These are phyloP conservation scores for Ogataea hybrid DNA, from an alignment of 1,139 yeast species.

Conservation along the genomic window DNA sequence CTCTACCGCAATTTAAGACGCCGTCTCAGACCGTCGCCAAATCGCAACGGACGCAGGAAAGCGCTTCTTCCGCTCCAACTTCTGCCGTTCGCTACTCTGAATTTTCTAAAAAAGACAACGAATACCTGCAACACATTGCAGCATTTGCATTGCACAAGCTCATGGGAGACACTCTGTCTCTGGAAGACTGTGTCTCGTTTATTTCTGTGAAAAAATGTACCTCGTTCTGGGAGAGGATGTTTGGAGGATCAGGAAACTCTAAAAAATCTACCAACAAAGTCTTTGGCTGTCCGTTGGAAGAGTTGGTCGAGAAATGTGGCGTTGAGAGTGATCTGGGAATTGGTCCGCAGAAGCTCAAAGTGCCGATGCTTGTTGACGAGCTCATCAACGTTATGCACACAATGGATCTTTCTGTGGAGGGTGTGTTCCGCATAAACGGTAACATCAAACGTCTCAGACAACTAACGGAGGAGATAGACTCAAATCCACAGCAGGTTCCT, in stretches of 20 bases:
- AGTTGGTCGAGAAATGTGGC: conserved; percentile 73
- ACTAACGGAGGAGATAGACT: conserved; percentile 72
- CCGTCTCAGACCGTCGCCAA: background rate
- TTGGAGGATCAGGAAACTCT: conserved; percentile 37
- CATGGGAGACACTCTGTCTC: conserved; percentile 37
- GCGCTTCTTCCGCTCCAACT: background rate
- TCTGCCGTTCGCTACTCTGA: conserved; percentile 63
- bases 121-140: conserved; percentile 65
- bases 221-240: conserved; percentile 74
- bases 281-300: conserved; percentile 77
- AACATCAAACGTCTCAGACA: conserved; percentile 82
- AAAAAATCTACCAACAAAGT: conserved; percentile 38
- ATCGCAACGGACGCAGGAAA: background rate
- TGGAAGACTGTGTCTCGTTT: conserved; percentile 52
- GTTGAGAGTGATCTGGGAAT: conserved; percentile 85
- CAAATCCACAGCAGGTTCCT: conserved; percentile 69
- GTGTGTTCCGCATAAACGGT: conserved; percentile 95
- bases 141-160: conserved; percentile 55
- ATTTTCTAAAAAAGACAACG: conserved; percentile 57
- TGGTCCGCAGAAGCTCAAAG: conserved; percentile 75
- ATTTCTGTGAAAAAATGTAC: conserved; percentile 57
- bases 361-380: conserved; percentile 89
- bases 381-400: conserved; percentile 79
- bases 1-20: conserved; percentile 1
- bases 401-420: conserved; percentile 96